These are phyloP conservation scores for Annona cherimola DNA, from an alignment of 164 flowering plant species.

Conservation along the genomic window DNA sequence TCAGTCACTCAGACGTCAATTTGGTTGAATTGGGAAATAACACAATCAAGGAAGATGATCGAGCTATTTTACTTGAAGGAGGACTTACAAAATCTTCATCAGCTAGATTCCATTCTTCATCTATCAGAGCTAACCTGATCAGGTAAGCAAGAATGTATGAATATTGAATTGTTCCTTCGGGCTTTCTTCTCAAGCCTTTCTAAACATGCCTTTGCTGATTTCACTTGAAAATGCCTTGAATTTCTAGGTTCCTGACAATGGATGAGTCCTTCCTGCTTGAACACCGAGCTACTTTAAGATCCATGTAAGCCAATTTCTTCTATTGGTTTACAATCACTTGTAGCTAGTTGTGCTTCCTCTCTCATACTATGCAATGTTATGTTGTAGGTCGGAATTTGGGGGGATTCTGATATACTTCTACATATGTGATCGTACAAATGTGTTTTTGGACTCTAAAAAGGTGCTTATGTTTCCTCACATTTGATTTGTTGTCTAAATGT, in stretches of 20 bases:
- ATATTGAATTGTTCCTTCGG: neutral
- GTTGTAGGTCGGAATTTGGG: constrained; percentile 87
- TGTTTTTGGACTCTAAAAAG: constrained; percentile 76
- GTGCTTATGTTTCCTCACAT: constrained; percentile 26
- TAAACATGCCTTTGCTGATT: neutral
- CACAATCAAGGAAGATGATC: constrained; percentile 73
- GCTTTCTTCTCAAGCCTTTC: neutral
- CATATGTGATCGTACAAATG: constrained; percentile 77
- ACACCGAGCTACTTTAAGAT: constrained; percentile 67
- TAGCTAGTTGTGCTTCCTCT: neutral
- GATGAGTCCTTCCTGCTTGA: constrained; percentile 86
- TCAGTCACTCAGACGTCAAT: constrained; percentile 90
- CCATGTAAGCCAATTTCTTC: constrained; percentile 51
- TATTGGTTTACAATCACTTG: neutral
- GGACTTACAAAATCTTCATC: constrained; percentile 85
- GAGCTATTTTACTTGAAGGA: constrained; percentile 80
- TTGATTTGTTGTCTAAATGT: neutral
- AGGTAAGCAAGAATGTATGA: constrained; percentile 38
- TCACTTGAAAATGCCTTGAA: neutral
- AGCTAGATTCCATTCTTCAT: constrained; percentile 46
- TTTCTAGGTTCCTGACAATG: constrained; percentile 72
- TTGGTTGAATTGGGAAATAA: constrained; percentile 70
- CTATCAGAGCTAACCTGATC: constrained; percentile 60
- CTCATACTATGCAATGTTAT: neutral
- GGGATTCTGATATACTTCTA: constrained; percentile 67